Conservation (phyloP, 768 basidiomycete species). For the Auriscalpium microsporum region DNA sequence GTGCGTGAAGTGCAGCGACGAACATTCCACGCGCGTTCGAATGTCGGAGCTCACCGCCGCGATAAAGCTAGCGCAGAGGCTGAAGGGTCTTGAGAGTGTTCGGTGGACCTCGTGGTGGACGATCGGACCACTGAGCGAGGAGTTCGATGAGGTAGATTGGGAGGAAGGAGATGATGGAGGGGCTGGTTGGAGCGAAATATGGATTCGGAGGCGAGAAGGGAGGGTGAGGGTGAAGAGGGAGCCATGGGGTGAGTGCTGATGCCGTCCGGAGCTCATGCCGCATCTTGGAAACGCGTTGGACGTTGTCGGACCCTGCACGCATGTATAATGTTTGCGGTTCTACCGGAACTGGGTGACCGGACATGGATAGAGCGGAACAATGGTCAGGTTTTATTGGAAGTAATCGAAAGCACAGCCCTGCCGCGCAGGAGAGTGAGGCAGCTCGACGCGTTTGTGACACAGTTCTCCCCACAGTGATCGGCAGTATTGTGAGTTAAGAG, state of each 20-base stretch:
- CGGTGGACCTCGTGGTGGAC: constrained; percentile 13
- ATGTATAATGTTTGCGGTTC: no score
- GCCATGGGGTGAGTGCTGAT: constrained; percentile 24
- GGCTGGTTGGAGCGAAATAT: constrained; percentile 28
- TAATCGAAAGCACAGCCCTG: no score
- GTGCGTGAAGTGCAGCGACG: constrained; percentile 12
- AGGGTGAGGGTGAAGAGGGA: constrained; percentile 35
- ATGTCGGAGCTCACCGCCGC: constrained; percentile 11
- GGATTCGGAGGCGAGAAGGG: constrained; percentile 32
- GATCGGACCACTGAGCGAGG: constrained; percentile 2
- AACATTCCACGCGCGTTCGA: constrained; percentile 6
- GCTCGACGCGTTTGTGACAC: no score
- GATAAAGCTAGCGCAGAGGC: constrained; percentile 13
- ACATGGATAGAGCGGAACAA: no score
- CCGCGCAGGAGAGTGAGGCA: no score
- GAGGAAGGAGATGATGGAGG: constrained; percentile 7
- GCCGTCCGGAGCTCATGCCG: no score
- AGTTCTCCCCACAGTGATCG: no score
- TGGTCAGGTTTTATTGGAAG: no score
- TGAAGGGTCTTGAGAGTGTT: constrained; percentile 9
- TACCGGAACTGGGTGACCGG: no score
- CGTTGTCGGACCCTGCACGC: no score
- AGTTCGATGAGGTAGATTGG: constrained; percentile 1
- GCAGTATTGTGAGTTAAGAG: no score
- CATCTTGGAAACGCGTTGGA: no score